Evolutionary conservation across 2,329 filamentous ascomycete genomes (phyloP), one percentile per base, ranked within the genome.

Genomic region (Aspergillus costaricaensis): DNA sequence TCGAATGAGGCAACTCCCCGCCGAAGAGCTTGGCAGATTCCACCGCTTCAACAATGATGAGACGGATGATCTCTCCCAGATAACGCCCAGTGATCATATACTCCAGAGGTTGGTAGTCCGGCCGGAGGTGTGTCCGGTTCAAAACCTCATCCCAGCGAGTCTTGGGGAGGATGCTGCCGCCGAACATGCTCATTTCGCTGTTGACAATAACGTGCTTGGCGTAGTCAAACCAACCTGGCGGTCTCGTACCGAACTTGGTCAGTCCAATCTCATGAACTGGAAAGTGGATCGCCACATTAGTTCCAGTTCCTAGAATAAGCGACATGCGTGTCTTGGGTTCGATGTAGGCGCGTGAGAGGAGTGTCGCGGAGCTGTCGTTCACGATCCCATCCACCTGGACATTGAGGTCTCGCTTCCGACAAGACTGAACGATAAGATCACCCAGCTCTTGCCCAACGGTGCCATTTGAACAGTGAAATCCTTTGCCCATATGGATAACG

Each of bases 111-210:
- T 89, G 86, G 65, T 88, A 88, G 72, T 87, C 84, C 0, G 86
- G 86, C 9, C 81, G 76, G 15, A 81, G 68, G 67, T 88, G 86
- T 5, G 79, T 80, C 27, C 76, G 72, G 70, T 88, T 88, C 52
- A 89, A 76, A 30, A 80, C 68, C 7, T 87, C 83, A 64, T 89
- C 86, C 86, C 86, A 88, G 14, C 82, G 78, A 5, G 86, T 87
- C 65, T 80, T 81, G 1, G 85, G 84, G 39, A 87, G 78, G 27
- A 87, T 79, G 21, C 81, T 77, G 32, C 76, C 76, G 60, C 85
- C 86, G 64, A 88, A 88, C 86, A 88, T 88, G 76, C 85, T 87
- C 66, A 88, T 77, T 69, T 89, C 86, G 7, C 83, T 88, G 70
- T 89, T 89, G 67, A 88, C 81, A 55, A 88, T 83, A 32, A 88